Conservation (phyloP, 2,329 filamentous ascomycete genomes). For the Pseudocercospora fijiensis region DNA sequence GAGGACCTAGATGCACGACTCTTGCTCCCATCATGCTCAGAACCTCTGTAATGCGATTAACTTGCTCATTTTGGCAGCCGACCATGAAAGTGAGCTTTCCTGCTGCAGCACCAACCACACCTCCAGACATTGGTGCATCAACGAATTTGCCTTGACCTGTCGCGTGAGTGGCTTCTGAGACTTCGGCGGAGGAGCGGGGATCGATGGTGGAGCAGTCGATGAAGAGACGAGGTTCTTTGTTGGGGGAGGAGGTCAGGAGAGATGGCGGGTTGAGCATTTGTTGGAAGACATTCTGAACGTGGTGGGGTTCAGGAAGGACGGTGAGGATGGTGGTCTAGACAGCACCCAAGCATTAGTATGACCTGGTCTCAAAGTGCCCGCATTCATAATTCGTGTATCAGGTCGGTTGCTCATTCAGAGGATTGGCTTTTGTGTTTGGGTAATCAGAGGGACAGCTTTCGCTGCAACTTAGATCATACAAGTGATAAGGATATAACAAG, state of each 20-base stretch:
- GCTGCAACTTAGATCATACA: conserved; percentile 74
- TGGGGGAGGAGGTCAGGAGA: conserved; percentile 50
- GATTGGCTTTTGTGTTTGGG: conserved; percentile 66
- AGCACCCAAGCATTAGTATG: conserved; percentile 1
- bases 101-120: conserved; percentile 84
- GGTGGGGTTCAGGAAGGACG: conserved; percentile 81
- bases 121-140: conserved; percentile 95
- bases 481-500: conserved; percentile 44
- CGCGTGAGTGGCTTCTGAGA: conserved; percentile 68
- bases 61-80: conserved; percentile 62
- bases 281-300: conserved; percentile 80
- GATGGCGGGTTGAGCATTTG: conserved; percentile 65
- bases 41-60: conserved; percentile 65
- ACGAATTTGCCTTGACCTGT: conserved; percentile 74
- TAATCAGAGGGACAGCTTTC: conserved; percentile 62
- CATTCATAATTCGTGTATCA: neutral
- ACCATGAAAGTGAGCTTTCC: conserved; percentile 96
- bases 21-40: conserved; percentile 81
- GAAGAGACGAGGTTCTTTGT: conserved; percentile 67
- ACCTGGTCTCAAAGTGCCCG: neutral
- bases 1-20: conserved; percentile 79
- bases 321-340: conserved; percentile 79
- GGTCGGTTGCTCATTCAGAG: conserved; percentile 55
- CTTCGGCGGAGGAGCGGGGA: conserved; percentile 74
- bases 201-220: conserved; percentile 98